Base-by-base conservation (phyloP, 768 basidiomycete species). In the Lyophyllum atratum region DNA sequence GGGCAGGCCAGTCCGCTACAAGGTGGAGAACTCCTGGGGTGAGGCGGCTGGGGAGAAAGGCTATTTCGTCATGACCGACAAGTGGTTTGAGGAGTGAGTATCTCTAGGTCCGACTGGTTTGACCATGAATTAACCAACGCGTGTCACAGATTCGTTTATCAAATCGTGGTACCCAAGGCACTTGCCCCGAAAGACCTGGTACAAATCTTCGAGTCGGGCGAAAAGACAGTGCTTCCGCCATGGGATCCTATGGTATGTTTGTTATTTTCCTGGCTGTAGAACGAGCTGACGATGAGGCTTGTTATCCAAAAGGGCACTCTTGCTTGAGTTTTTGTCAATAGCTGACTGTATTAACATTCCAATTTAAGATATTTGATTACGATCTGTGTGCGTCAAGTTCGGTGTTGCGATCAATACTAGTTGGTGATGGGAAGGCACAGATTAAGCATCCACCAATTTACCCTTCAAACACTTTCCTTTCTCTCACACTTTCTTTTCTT, bases 21-120 rank as follows among this genome's bases (percentile, higher is more conserved):
- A 93, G 73, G 92, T 98, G 19, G 96, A 98, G 80, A 98, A 98
- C 76, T 90, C 88, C 3, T 98, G 96, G 96, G 91, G 92, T 15
- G 85, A 86, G 25, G 74, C 75, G 0, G 80, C 79, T 0, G 90
- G 94, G 24, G 79, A 93, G 62, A 87, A 93, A 63, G 95, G 95
- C 6, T 95, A 86, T 73, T 93, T 90, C 74, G 85, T 96, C 65
- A 95, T 96, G 93, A 92, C 86, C 48, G 90, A 92, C 62, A 76
- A 76, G 42, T 98, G 96, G 95, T 98, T 98, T 72, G 87, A 89
- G 54, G 80, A 98, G 89, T 93, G 64, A 66, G 90, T 79, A 4
- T 48, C 24, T n/a, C 24, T 9, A n/a, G 14, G 43, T 61, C 52
- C 9, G 19, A 37, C 46, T 43, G 45, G 51, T 28, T 37, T 24